phyloP scores from a whole-genome alignment of 2,329 filamentous ascomycete genomes.

The Bimuria novae-zelandiae region DNA sequence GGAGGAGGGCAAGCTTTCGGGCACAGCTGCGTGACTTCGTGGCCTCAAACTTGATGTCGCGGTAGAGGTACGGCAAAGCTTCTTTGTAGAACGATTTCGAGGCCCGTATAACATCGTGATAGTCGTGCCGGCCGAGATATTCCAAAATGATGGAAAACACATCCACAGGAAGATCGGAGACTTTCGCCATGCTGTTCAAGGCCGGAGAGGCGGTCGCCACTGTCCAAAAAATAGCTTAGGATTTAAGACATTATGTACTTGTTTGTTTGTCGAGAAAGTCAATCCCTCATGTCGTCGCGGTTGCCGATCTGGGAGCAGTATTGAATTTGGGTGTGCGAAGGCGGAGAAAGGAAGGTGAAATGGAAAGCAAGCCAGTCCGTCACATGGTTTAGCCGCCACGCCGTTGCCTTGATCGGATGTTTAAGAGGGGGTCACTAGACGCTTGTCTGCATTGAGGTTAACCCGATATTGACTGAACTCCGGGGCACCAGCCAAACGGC shows the following conservation, averaged over 20 bases:
- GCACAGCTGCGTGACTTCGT: constrained; percentile 24
- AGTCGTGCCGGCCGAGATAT: constrained; percentile 19
- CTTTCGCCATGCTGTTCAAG: constrained; percentile 18
- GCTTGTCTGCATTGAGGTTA: constrained; percentile 19
- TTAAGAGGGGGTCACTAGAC: constrained; percentile 1
- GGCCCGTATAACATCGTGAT: constrained; percentile 17
- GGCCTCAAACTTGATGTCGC: constrained; percentile 25
- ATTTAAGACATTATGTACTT: constrained; percentile 11
- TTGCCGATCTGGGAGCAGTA: constrained; percentile 7
- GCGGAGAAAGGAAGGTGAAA: constrained; percentile 17
- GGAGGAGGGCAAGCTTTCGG: constrained; percentile 23
- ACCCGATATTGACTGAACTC: constrained; percentile 16
- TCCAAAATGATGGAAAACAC: constrained; percentile 20
- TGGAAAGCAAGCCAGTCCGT: constrained; percentile 10
- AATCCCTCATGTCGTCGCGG: not conserved
- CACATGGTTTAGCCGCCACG: constrained; percentile 20
- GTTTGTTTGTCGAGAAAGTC: not conserved
- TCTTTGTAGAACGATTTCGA: constrained; percentile 21
- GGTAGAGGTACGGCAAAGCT: constrained; percentile 22
- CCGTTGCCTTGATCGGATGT: constrained; percentile 15
- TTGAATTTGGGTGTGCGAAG: constrained; percentile 11
- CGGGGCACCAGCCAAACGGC: constrained; percentile 11
- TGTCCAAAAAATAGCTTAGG: not conserved
- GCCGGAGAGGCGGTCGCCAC: not conserved
- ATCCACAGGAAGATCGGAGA: constrained; percentile 23